Evolutionary conservation across 2,329 filamentous ascomycete species (phyloP).

Genomic region (Colletotrichum echinochloae): DNA sequence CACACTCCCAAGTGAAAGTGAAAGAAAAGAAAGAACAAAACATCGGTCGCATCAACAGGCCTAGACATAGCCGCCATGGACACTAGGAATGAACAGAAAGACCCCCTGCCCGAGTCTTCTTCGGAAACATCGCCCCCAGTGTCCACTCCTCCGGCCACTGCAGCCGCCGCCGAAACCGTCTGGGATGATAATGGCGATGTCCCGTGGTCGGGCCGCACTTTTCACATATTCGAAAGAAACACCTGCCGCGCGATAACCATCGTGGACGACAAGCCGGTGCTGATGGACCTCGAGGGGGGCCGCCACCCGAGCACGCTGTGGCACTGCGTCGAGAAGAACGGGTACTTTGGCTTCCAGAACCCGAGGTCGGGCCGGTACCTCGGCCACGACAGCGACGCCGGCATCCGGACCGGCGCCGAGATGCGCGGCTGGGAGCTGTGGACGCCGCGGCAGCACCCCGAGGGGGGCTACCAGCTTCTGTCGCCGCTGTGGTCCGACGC

Average conservation of each 20-base stretch:
- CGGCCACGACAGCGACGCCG: constrained; percentile 46
- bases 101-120: not conserved
- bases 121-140: not conserved
- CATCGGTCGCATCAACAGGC: not conserved
- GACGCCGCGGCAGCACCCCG: constrained; percentile 9
- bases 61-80: not conserved
- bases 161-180: not conserved
- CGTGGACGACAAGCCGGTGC: not conserved
- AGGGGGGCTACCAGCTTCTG: constrained; percentile 16
- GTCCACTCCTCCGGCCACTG: not conserved
- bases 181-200: constrained; percentile 25
- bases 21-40: not conserved
- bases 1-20: not conserved
- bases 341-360: constrained; percentile 55
- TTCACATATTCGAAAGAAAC: constrained; percentile 38
- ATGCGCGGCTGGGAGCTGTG: constrained; percentile 7
- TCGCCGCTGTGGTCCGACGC: not conserved
- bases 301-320: constrained; percentile 42
- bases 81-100: not conserved
- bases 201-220: constrained; percentile 41
- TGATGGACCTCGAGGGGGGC: constrained; percentile 12
- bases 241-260: constrained; percentile 36
- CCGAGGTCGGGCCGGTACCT: constrained; percentile 49
- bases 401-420: not conserved
- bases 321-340: constrained; percentile 52